phyloP scores from a whole-genome alignment of 768 basidiomycete genomes.

The Podaxis rugospora region DNA sequence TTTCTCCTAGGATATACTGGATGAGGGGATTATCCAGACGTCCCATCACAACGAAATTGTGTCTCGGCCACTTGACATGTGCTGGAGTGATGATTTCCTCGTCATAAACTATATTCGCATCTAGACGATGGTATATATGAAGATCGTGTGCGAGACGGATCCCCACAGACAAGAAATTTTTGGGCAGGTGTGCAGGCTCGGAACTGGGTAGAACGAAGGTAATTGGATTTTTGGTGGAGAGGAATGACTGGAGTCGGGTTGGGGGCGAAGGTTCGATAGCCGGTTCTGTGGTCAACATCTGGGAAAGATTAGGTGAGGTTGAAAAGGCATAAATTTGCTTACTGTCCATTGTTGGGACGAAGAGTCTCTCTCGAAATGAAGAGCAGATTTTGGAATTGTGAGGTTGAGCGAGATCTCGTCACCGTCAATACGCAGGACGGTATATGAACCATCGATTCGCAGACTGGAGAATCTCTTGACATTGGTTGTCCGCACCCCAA shows the following conservation, averaged over 20 bases:
- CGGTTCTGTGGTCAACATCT: constrained; percentile 1
- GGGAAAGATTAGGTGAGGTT: background rate
- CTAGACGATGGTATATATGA: constrained; percentile 63
- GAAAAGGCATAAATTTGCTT: background rate
- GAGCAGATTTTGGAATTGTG: background rate
- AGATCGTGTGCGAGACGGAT: constrained; percentile 66
- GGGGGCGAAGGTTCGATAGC: constrained; percentile 24
- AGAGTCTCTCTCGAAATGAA: background rate
- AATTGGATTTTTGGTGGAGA: constrained; percentile 50
- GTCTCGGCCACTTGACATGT: constrained; percentile 23
- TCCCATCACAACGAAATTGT: constrained; percentile 62
- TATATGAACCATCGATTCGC: background rate
- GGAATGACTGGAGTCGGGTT: constrained; percentile 63
- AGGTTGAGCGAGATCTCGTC: background rate
- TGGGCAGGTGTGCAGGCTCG: constrained; percentile 10
- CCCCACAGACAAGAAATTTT: constrained; percentile 44
- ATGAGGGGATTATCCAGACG: constrained; percentile 30
- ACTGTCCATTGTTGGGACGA: constrained; percentile 8
- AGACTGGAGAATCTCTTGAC: constrained; percentile 13
- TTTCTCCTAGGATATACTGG: constrained; percentile 25
- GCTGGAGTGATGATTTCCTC: constrained; percentile 27
- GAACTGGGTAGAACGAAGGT: constrained; percentile 48
- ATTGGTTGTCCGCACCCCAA: constrained; percentile 10
- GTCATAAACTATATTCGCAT: constrained; percentile 53
- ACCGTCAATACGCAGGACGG: background rate